Evolutionary conservation across 2,329 filamentous ascomycete genomes (phyloP).

Genomic region (Hypoxylon sp.): DNA sequence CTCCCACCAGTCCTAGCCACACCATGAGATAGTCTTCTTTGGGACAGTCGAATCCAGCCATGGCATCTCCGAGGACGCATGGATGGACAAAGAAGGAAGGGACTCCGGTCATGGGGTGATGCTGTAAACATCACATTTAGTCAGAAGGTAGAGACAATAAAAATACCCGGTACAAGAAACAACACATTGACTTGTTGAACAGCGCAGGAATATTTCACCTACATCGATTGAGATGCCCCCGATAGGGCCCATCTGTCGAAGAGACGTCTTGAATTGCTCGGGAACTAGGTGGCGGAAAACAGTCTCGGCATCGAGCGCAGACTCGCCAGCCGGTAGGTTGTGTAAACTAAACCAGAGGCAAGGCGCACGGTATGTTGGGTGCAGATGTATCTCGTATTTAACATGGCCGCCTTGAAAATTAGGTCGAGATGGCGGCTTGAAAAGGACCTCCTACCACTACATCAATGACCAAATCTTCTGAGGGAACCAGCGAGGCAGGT

Average conservation of each 20-base stretch:
- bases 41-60: conserved; percentile 70
- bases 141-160: conserved; percentile 49
- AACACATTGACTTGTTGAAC: conserved; percentile 46
- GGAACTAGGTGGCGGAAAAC: conserved; percentile 78
- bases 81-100: conserved; percentile 93
- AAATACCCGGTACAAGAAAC: conserved; percentile 51
- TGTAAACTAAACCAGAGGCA: conserved; percentile 79
- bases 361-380: conserved; percentile 77
- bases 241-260: conserved; percentile 69
- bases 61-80: conserved; percentile 84
- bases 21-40: conserved; percentile 79
- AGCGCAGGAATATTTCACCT: conserved; percentile 55
- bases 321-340: conserved; percentile 63
- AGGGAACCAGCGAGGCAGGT: conserved; percentile 1
- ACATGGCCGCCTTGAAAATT: conserved; percentile 57
- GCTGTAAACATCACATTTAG: conserved; percentile 58
- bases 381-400: conserved; percentile 77
- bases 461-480: conserved; percentile 1
- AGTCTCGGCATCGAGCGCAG: conserved; percentile 69
- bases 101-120: conserved; percentile 81
- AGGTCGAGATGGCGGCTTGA: conserved; percentile 43
- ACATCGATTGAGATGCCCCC: conserved; percentile 81
- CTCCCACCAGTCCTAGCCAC: conserved; percentile 89
- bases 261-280: conserved; percentile 66
- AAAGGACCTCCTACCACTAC: conserved; percentile 52